These are phyloP conservation scores for Porphyridium purpureum DNA, from an alignment of 23 red algal genomes.

Conservation along the genomic window DNA sequence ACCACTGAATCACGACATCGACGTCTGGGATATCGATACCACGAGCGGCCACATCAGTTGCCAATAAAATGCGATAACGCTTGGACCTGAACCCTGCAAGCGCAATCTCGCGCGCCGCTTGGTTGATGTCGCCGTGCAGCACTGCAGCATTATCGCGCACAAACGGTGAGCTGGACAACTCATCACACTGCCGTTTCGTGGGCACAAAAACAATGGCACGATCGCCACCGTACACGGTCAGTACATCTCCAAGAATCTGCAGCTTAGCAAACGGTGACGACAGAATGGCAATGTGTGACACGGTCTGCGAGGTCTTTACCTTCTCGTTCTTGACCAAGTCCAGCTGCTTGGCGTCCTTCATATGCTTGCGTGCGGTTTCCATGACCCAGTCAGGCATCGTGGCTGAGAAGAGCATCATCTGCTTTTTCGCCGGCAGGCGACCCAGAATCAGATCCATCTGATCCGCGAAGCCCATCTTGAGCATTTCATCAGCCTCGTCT, in stretches of 20 bases:
- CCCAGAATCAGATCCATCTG: slow-evolving; percentile 71
- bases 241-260: slow-evolving; percentile 8
- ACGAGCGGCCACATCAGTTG: slow-evolving; percentile 91
- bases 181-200: slow-evolving; percentile 7
- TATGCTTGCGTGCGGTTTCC: slow-evolving; percentile 4
- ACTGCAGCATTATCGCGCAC: not conserved
- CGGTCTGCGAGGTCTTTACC: not conserved
- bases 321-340: slow-evolving; percentile 1
- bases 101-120: slow-evolving; percentile 33
- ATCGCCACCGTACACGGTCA: slow-evolving; percentile 48
- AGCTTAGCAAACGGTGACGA: slow-evolving; percentile 1
- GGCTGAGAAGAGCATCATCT: slow-evolving; percentile 78
- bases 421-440: slow-evolving; percentile 26
- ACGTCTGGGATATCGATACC: slow-evolving; percentile 88
- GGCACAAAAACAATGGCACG: slow-evolving; percentile 69
- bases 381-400: slow-evolving; percentile 57
- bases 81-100: slow-evolving; percentile 45
- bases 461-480: slow-evolving; percentile 95
- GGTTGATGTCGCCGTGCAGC: slow-evolving; percentile 83
- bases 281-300: slow-evolving; percentile 4
- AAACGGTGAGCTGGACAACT: not conserved
- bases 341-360: not conserved
- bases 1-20: slow-evolving; percentile 73
- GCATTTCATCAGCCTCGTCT: slow-evolving; percentile 87
- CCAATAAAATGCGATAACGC: slow-evolving; percentile 21